phyloP scores from a whole-genome alignment of 169 alveolate species.

The Sarcocystis neurona region DNA sequence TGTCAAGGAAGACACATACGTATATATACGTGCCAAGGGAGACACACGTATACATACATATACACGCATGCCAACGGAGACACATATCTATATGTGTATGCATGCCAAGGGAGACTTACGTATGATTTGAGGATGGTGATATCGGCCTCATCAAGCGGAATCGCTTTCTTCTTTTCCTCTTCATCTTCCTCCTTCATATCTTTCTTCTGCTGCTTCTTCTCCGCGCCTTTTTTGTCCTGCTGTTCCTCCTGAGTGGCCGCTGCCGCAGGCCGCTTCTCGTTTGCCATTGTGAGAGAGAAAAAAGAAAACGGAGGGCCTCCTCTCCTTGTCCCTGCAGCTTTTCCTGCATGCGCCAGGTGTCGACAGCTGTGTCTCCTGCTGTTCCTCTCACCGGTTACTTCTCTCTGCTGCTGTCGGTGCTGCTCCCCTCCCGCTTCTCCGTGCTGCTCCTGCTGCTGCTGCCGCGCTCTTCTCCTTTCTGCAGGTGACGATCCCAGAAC shows the following conservation, averaged over 20 bases:
- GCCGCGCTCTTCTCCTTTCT: background rate
- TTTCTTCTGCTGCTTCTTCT: too few species aligned
- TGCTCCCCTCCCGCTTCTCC: background rate
- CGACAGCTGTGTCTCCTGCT: too few species aligned
- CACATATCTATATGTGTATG: background rate
- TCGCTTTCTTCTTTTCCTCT: conserved; percentile 1
- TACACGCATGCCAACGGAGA: background rate
- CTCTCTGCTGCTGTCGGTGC: background rate
- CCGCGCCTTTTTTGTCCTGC: background rate
- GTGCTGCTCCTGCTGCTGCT: background rate
- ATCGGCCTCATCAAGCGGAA: conserved; percentile 70
- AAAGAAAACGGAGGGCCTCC: background rate
- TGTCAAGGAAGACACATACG: background rate
- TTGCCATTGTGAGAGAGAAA: background rate
- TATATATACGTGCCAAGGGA: background rate
- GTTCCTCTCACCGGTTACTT: too few species aligned
- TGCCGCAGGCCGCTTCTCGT: background rate
- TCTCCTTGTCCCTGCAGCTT: background rate
- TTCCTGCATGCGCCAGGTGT: background rate
- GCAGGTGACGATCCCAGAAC: background rate
- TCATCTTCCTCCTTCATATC: background rate
- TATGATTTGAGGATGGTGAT: conserved; percentile 69
- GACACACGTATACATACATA: conserved; percentile 25
- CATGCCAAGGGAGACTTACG: conserved; percentile 16
- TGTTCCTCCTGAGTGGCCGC: background rate